Evolutionary conservation across 495 filamentous ascomycete genomes (phyloP).

Genomic region (Podospora bellae-mahoneyi): DNA sequence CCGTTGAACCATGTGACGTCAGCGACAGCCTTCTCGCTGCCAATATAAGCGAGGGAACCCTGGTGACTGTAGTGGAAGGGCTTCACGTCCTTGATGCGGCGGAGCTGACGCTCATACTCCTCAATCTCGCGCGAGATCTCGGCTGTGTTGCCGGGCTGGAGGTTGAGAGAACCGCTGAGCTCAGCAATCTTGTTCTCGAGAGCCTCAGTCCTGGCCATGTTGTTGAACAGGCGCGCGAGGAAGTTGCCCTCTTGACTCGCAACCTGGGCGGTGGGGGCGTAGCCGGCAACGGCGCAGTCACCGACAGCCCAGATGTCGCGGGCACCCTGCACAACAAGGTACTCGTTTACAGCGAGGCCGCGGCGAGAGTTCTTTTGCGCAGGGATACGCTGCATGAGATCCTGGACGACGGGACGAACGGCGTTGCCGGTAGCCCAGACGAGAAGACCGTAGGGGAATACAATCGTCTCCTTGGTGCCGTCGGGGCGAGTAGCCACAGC

Average conservation of each 20-base stretch:
- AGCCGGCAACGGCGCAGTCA: conserved; percentile 93
- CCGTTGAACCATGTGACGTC: conserved; percentile 97
- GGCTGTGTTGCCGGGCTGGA: conserved; percentile 55
- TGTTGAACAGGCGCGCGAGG: conserved; percentile 94
- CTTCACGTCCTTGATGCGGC: conserved; percentile 85
- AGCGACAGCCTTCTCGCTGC: conserved; percentile 93
- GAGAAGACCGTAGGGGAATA: conserved; percentile 89
- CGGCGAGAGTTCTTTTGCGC: conserved; percentile 93
- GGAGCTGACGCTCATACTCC: conserved; percentile 75
- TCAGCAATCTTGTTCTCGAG: conserved; percentile 71
- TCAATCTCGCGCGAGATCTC: conserved; percentile 74
- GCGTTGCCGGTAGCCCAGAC: conserved; percentile 99
- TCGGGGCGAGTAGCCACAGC: conserved; percentile 83
- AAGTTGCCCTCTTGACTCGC: conserved; percentile 94
- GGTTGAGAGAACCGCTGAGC: conserved; percentile 49
- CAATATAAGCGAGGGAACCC: conserved; percentile 95
- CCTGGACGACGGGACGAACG: conserved; percentile 78
- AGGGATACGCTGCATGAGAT: conserved; percentile 87
- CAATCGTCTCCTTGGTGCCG: conserved; percentile 74
- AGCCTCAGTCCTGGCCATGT: conserved; percentile 85
- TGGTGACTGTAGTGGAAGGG: conserved; percentile 98
- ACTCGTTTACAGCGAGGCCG: conserved; percentile 94
- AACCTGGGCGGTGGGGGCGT: conserved; percentile 96
- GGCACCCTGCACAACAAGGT: conserved; percentile 94
- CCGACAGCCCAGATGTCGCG: conserved; percentile 84